A percentile compares a stretch with the other conserved stretches of the same genome.
These are phyloP conservation scores for Colletotrichum falcatum DNA, from an alignment of 2,329 filamentous ascomycete genomes.

Conservation along the genomic window DNA sequence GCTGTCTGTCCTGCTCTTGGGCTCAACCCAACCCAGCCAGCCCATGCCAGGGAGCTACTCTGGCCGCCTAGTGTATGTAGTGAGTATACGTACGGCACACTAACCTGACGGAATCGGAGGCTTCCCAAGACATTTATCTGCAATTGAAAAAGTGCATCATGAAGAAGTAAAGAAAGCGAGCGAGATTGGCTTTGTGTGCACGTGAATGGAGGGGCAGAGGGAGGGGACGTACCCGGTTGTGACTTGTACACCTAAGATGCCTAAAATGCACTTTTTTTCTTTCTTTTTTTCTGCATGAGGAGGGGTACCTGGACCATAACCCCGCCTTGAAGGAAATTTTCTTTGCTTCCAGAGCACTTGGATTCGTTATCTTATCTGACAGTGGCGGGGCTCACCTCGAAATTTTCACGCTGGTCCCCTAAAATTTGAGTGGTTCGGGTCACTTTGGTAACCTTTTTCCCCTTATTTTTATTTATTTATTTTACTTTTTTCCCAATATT, in stretches of 20 bases:
- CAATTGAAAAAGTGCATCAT: not conserved
- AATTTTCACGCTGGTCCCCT: conserved; percentile 41
- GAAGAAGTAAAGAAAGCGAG: not conserved
- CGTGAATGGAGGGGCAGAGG: conserved; percentile 38
- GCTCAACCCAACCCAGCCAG: too few relatives aligned
- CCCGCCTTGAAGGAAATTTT: conserved; percentile 40
- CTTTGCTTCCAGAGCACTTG: conserved; percentile 6
- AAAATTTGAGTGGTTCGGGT: conserved; percentile 35
- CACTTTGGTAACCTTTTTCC: conserved; percentile 5
- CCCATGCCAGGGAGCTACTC: not conserved
- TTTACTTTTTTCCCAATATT: conserved; percentile 6
- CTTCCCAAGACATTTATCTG: not conserved
- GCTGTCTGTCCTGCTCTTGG: not conserved
- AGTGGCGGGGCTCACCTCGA: conserved; percentile 38
- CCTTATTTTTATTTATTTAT: not conserved
- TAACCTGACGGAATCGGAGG: not conserved
- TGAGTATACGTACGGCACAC: not conserved
- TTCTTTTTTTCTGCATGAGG: not conserved
- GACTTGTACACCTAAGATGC: too few relatives aligned
- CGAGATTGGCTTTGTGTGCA: conserved; percentile 5
- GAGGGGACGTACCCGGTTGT: conserved; percentile 17
- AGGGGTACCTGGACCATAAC: conserved; percentile 36
- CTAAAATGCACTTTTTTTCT: not conserved
- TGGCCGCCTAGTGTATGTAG: not conserved
- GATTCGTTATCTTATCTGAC: conserved; percentile 41